phyloP scores from a whole-genome alignment of 768 basidiomycete species.

The Pholiota molesta region DNA sequence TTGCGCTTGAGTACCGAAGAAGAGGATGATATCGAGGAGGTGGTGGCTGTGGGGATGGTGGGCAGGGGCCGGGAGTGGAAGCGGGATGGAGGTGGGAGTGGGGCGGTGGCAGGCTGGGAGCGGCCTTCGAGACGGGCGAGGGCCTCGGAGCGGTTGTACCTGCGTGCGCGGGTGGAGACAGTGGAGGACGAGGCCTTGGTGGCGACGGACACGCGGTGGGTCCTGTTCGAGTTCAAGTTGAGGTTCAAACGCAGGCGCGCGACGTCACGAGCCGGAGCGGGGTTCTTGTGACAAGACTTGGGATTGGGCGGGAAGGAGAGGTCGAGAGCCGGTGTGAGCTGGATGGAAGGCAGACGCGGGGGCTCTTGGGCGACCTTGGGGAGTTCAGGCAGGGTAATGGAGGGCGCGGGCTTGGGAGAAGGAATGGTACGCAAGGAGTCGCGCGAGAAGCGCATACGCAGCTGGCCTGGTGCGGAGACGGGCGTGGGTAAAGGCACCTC shows the following conservation, averaged over 20 bases:
- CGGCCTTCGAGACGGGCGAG: conserved; percentile 67
- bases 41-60: conserved; percentile 6
- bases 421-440: conserved; percentile 53
- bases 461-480: conserved; percentile 20
- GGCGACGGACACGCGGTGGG: conserved; percentile 18
- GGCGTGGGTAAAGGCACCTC: conserved; percentile 17
- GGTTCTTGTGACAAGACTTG: conserved; percentile 10
- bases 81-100: conserved; percentile 13
- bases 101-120: conserved; percentile 27
- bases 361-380: conserved; percentile 21
- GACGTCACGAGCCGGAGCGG: conserved; percentile 9
- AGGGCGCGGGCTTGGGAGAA: conserved; percentile 64
- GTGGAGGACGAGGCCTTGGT: conserved; percentile 18
- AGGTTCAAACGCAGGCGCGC: conserved; percentile 14
- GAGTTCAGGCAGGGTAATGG: conserved; percentile 48
- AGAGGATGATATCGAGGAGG: conserved; percentile 14
- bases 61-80: conserved; percentile 5
- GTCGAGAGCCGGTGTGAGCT: conserved; percentile 28
- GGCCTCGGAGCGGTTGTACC: conserved; percentile 57
- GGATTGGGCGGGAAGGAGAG: conserved; percentile 26
- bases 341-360: conserved; percentile 36
- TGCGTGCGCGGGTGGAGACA: conserved; percentile 45
- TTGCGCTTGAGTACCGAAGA: conserved; percentile 30
- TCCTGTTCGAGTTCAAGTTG: conserved; percentile 4
- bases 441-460: conserved; percentile 34